Evolutionary conservation across 2,329 filamentous ascomycete species (phyloP).

Genomic region (Stagonosporopsis rhizophila): DNA sequence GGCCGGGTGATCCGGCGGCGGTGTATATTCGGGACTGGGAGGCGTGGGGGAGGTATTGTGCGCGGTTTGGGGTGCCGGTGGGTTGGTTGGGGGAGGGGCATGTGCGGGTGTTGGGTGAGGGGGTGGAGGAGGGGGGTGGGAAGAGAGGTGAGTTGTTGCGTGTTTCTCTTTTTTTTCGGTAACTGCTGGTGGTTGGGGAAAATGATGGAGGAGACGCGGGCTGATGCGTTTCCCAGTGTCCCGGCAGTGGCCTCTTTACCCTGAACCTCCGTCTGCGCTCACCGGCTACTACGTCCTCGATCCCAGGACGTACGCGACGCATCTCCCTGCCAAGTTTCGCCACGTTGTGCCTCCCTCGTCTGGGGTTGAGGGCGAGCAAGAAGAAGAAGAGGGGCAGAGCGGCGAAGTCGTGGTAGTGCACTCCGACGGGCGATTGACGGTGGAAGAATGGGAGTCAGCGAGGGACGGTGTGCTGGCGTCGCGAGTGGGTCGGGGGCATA

Average conservation of each 20-base stretch:
- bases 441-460: slow-evolving; percentile 19
- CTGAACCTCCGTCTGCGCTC: not conserved
- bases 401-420: slow-evolving; percentile 25
- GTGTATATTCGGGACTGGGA: slow-evolving; percentile 31
- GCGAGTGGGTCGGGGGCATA: slow-evolving; percentile 11
- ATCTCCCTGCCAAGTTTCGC: not conserved
- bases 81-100: slow-evolving; percentile 35
- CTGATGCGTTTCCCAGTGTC: too few species aligned
- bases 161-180: too few species aligned
- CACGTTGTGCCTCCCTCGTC: not conserved
- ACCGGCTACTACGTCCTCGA: not conserved
- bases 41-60: slow-evolving; percentile 34
- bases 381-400: too few species aligned
- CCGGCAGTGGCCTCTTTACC: slow-evolving; percentile 26
- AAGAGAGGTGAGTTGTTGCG: slow-evolving; percentile 19
- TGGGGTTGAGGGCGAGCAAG: not conserved
- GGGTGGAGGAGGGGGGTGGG: not conserved
- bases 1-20: slow-evolving; percentile 21
- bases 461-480: not conserved
- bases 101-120: slow-evolving; percentile 28
- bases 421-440: slow-evolving; percentile 22
- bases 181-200: too few species aligned
- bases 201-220: too few species aligned
- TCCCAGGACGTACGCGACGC: not conserved
- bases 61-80: slow-evolving; percentile 29